Percentiles rank a stretch among this genome's conserved stretches.
These are phyloP conservation scores for Isabelozyma gotoi DNA, from an alignment of 805 yeast genomes.

Conservation along the genomic window DNA sequence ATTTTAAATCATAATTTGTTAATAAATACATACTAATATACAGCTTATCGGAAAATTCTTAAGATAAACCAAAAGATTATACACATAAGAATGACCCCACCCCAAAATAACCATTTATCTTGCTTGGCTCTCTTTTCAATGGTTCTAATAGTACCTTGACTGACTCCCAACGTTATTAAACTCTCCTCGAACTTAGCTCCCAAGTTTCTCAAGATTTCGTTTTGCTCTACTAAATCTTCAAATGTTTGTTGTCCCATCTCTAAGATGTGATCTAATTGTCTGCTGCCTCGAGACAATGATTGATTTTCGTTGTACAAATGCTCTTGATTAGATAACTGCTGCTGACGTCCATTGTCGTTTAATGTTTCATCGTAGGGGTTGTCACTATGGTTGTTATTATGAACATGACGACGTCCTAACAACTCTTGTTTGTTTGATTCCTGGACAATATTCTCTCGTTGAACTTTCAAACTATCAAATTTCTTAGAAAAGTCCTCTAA, in stretches of 20 bases:
- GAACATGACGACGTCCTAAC: conserved; percentile 47
- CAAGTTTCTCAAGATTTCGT: conserved; percentile 62
- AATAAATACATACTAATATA: neutral
- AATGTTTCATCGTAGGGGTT: conserved; percentile 47
- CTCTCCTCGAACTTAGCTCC: conserved; percentile 65
- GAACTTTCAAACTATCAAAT: conserved; percentile 53
- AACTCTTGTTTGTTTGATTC: conserved; percentile 51
- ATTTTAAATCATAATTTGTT: too few species aligned
- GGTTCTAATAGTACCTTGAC: conserved; percentile 75
- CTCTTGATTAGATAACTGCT: conserved; percentile 45
- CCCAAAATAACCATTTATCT: conserved; percentile 85
- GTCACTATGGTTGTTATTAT: conserved; percentile 30
- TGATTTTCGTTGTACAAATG: conserved; percentile 72
- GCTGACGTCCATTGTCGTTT: conserved; percentile 20
- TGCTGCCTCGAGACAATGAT: conserved; percentile 64
- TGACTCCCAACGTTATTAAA: conserved; percentile 80
- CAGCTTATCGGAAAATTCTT: conserved; percentile 56
- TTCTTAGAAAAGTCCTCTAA: conserved; percentile 45
- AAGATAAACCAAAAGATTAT: conserved; percentile 66
- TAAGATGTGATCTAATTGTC: conserved; percentile 83
- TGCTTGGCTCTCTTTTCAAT: conserved; percentile 81
- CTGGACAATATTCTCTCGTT: conserved; percentile 53
- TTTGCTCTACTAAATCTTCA: conserved; percentile 84
- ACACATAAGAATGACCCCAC: conserved; percentile 62
- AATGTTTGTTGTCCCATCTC: conserved; percentile 87